phyloP scores from a whole-genome alignment of 805 yeast species.

The Teunomyces aglyptinius region DNA sequence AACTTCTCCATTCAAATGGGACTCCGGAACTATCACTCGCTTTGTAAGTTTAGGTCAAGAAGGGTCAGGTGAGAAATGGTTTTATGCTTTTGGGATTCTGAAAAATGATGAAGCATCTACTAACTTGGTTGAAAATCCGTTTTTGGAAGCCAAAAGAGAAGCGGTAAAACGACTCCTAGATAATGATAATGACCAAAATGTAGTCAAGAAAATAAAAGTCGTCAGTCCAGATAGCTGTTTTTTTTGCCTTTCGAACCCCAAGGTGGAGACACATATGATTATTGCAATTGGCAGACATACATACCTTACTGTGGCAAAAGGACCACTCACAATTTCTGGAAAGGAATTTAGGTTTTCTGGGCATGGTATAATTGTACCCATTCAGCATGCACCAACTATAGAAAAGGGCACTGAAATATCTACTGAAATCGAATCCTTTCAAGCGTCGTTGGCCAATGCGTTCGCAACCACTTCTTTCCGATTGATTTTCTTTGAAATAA shows the following conservation, averaged over 20 bases:
- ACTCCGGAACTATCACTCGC: constrained; percentile 46
- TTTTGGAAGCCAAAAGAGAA: constrained; percentile 7
- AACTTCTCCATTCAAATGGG: constrained; percentile 59
- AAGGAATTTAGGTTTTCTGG: constrained; percentile 61
- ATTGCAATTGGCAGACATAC: constrained; percentile 65
- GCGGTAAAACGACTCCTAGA: constrained; percentile 13
- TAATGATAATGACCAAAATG: constrained; percentile 7
- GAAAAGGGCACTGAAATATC: constrained; percentile 41
- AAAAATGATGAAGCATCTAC: constrained; percentile 14
- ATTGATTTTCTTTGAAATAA: constrained; percentile 69
- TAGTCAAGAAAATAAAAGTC: constrained; percentile 28
- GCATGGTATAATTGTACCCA: constrained; percentile 77
- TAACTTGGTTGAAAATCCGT: constrained; percentile 27
- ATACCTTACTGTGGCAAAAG: constrained; percentile 79
- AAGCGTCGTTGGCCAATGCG: constrained; percentile 49
- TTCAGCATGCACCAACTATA: constrained; percentile 60
- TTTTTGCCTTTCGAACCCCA: constrained; percentile 80
- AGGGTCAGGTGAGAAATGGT: constrained; percentile 60
- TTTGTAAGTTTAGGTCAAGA: constrained; percentile 64
- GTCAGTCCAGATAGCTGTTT: constrained; percentile 68
- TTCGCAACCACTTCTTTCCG: constrained; percentile 39
- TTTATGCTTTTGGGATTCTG: constrained; percentile 59
- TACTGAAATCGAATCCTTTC: constrained; percentile 36
- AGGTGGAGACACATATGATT: constrained; percentile 75
- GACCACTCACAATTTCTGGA: constrained; percentile 66